phyloP scores from a whole-genome alignment of 352 stramenopile genomes.

The Phytophthora capsici region DNA sequence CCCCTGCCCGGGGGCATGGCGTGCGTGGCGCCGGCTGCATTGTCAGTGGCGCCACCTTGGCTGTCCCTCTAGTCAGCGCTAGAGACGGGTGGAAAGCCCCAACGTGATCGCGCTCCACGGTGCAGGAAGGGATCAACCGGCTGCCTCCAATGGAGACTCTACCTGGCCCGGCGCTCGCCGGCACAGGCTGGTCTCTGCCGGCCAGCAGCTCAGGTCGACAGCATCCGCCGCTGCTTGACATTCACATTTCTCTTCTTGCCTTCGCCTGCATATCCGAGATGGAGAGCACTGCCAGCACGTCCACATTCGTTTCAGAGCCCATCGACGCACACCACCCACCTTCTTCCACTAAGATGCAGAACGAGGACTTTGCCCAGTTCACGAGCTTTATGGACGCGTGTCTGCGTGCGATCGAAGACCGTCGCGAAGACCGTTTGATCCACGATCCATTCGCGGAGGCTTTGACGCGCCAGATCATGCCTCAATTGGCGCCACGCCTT shows the following conservation, averaged over 20 bases:
- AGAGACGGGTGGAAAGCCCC: conserved; percentile 35
- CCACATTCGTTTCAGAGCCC: conserved; percentile 23
- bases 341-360: conserved; percentile 26
- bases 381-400: conserved; percentile 49
- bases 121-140: background rate
- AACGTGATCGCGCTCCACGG: conserved; percentile 6
- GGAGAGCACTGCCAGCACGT: conserved; percentile 22
- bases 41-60: conserved; percentile 27
- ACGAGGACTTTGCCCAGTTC: conserved; percentile 52
- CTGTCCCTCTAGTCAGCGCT: conserved; percentile 31
- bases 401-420: conserved; percentile 45
- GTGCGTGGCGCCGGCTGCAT: conserved; percentile 33
- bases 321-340: conserved; percentile 8
- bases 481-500: conserved; percentile 30
- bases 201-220: conserved; percentile 6
- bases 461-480: conserved; percentile 37
- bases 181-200: conserved; percentile 21
- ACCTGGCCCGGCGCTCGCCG: conserved; percentile 5
- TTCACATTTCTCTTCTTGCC: conserved; percentile 27
- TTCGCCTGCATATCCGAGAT: conserved; percentile 12
- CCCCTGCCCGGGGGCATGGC: conserved; percentile 27
- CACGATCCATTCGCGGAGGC: conserved; percentile 55
- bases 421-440: conserved; percentile 43
- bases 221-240: conserved; percentile 6
- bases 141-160: conserved; percentile 3